These are phyloP conservation scores for Mrakia blollopis DNA, from an alignment of 768 basidiomycete genomes.

Conservation along the genomic window DNA sequence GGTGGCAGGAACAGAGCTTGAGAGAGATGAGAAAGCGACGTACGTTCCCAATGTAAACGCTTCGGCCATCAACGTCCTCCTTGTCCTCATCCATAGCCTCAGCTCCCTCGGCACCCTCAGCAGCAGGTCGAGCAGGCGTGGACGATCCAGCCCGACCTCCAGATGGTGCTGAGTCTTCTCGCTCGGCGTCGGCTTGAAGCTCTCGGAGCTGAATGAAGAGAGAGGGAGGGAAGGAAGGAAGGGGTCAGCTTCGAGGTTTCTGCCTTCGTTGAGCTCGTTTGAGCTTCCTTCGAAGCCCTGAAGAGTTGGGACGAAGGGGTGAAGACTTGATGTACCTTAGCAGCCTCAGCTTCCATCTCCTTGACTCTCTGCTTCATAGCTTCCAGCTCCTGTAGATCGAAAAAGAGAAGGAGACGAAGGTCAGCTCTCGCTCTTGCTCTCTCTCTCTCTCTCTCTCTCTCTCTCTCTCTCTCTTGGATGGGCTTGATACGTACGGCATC, in stretches of 20 bases:
- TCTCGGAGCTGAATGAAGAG: slow-evolving; percentile 22
- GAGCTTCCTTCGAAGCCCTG: background rate
- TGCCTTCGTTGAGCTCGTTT: background rate
- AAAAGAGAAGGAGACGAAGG: background rate
- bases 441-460: background rate
- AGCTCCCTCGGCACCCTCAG: slow-evolving; percentile 51
- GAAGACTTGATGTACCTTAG: slow-evolving; percentile 34
- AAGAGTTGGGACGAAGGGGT: background rate
- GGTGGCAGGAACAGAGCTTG: background rate
- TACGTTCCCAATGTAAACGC: slow-evolving; percentile 95
- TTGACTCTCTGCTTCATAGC: slow-evolving; percentile 44
- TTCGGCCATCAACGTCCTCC: slow-evolving; percentile 71
- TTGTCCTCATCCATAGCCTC: slow-evolving; percentile 75
- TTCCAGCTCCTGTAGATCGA: slow-evolving; percentile 39
- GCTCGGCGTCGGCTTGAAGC: slow-evolving; percentile 36
- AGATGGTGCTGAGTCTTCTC: slow-evolving; percentile 25
- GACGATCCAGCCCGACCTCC: slow-evolving; percentile 33
- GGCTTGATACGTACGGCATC: slow-evolving; percentile 1
- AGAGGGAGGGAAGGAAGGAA: background rate
- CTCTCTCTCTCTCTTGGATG: background rate
- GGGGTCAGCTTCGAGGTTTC: slow-evolving; percentile 12
- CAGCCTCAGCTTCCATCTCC: slow-evolving; percentile 44
- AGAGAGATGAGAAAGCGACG: background rate
- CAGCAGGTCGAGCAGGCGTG: slow-evolving; percentile 38
- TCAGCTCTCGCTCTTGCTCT: background rate